phyloP scores from a whole-genome alignment of 148 eudicot genomes.

The Salicornia ramosissima region DNA sequence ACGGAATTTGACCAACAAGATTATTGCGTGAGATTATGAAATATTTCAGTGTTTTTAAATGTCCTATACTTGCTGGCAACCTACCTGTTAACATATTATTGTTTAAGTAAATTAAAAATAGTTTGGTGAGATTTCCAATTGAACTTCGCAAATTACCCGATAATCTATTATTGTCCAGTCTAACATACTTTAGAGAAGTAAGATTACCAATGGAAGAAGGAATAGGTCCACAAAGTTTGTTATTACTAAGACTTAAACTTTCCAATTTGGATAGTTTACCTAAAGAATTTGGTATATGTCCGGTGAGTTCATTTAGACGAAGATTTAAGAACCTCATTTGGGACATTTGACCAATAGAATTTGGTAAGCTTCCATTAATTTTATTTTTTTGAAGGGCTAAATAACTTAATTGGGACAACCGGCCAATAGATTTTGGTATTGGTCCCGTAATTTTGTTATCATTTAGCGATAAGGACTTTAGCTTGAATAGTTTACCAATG shows the following conservation, averaged over 20 bases:
- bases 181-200: constrained; percentile 33
- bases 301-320: no score
- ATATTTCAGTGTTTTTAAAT: constrained; percentile 34
- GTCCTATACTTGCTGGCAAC: constrained; percentile 56
- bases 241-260: constrained; percentile 34
- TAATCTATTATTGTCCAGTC: constrained; percentile 38
- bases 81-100: constrained; percentile 48
- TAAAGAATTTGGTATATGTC: no score
- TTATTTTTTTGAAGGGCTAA: constrained; percentile 22
- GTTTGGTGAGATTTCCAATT: constrained; percentile 36
- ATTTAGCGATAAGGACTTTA: constrained; percentile 11
- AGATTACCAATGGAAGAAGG: constrained; percentile 50
- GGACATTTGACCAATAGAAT: constrained; percentile 44
- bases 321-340: no score
- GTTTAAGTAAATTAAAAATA: constrained; percentile 38
- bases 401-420: background rate
- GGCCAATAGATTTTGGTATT: background rate
- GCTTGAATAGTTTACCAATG: constrained; percentile 47
- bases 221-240: no score
- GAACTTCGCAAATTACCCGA: constrained; percentile 40
- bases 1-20: constrained; percentile 52
- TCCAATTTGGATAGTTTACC: no score
- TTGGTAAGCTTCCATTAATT: constrained; percentile 30
- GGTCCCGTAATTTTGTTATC: background rate
- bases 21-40: constrained; percentile 42